phyloP scores from a whole-genome alignment of 192 early-diverging fungal species.

The Podila minutissima region DNA sequence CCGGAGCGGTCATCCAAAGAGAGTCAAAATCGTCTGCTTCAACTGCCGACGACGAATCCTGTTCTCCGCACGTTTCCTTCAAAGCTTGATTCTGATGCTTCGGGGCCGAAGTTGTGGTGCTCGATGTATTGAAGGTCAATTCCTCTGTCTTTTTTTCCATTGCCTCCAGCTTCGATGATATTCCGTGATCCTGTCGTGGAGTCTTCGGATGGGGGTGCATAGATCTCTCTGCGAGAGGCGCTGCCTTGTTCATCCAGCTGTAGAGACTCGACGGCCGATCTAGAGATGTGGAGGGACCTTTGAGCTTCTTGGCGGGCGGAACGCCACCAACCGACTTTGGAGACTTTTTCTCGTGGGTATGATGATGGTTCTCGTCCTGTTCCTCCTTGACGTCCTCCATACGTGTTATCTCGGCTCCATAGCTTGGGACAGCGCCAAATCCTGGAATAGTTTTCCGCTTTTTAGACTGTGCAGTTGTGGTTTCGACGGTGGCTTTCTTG shows the following conservation, averaged over 20 bases:
- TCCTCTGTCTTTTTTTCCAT: too few relatives aligned
- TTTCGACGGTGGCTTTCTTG: background rate
- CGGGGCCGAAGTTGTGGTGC: too few relatives aligned
- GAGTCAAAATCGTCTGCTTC: too few relatives aligned
- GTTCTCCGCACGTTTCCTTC: too few relatives aligned
- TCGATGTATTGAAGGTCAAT: too few relatives aligned
- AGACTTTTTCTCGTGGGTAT: background rate
- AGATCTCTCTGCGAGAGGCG: too few relatives aligned
- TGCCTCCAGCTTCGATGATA: too few relatives aligned
- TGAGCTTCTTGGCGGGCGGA: conserved; percentile 19
- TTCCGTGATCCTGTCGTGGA: too few relatives aligned
- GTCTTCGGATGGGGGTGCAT: background rate
- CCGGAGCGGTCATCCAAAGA: background rate
- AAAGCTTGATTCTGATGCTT: too few relatives aligned
- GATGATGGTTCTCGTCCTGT: conserved; percentile 25
- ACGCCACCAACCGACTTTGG: background rate
- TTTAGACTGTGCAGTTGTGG: conserved; percentile 5
- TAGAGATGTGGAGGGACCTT: background rate
- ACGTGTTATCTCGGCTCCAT: too few relatives aligned
- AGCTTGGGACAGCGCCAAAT: too few relatives aligned
- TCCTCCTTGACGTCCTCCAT: conserved; percentile 1
- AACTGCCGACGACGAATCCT: too few relatives aligned
- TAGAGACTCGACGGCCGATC: background rate
- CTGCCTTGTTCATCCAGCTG: conserved; percentile 12
- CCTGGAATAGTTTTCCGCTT: conserved; percentile 11